Evolutionary conservation across 306 rosid species (phyloP), one percentile per base, ranked within the genome.

Genomic region (Vicia villosa): DNA sequence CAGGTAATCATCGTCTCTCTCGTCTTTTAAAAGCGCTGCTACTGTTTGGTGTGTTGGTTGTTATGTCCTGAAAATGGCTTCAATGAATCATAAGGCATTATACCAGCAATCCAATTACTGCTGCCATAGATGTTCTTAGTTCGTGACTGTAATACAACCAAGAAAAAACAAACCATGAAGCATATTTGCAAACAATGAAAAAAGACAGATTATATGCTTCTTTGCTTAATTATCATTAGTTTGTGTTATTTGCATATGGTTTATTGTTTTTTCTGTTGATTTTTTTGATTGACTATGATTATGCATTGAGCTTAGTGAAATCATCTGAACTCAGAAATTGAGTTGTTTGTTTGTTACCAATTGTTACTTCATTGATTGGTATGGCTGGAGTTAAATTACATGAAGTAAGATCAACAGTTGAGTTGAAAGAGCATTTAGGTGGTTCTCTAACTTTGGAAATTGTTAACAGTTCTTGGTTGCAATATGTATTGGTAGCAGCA

Each of bases 51-150:
- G n/a, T n/a, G n/a, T n/a, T n/a, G n/a, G n/a, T n/a, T n/a, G n/a
- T n/a, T n/a, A n/a, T n/a, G n/a, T n/a, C n/a, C n/a, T n/a, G n/a
- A n/a, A n/a, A n/a, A n/a, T n/a, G n/a, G n/a, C n/a, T n/a, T n/a
- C n/a, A n/a, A n/a, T n/a, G n/a, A n/a, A n/a, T n/a, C n/a, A n/a
- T n/a, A n/a, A n/a, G n/a, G n/a, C n/a, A n/a, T n/a, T n/a, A n/a
- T n/a, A n/a, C 99, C 46, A 95, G 89, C 81, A 95, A 76, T 49
- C 99, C 99, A 37, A 95, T 95, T 60, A 95, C 99, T 19, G 99
- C 99, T 37, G 99, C 99, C 99, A 91, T 95, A 3, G 99, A 97
- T 9, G 99, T 95, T 89, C 99, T 86, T 75, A 95, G 75, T 71
- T 95, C 99, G 79, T 95, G 99, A 80, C 97, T 95, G 92, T 49